Evolutionary conservation across 306 rosid genomes (phyloP), one percentile per base, ranked within the genome.

Genomic region (Crotalaria pallida): DNA sequence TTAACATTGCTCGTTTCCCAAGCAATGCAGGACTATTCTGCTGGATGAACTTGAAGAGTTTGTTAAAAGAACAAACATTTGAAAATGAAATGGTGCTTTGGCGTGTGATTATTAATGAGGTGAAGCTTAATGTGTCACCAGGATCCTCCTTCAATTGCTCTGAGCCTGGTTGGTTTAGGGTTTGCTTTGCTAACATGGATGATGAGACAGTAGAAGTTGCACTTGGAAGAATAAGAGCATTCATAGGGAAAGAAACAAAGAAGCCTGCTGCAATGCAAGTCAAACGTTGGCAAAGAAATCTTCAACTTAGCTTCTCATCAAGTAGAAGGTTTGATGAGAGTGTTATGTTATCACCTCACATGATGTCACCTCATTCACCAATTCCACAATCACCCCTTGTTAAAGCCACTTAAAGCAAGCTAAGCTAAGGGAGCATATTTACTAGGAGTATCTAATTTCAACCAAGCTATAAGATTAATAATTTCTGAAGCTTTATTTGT

Each of bases 91-190:
- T 94, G 85, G 73, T 18, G 55, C 76, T 91, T 0, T 94, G 99
- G 99, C 74, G 69, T 1, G 62, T 81, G 71, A 86, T 94, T 0
- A 80, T 94, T 19, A 57, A 86, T 3, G 85, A 94, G 10, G 97
- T 88, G 75, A 91, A 86, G 86, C 91, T 94, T 11, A 91, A 94
- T n/a, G 96, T 90, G 10, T 94, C 99, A 0, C 99, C 99, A 0
- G 97, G 99, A 0, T 91, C 96, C 0, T 94, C 99, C 5, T 94
- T 88, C 65, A 79, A 79, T 7, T 89, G 96, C 49, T 33, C 50
- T 0, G 99, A 94, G 56, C 95, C 96, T 0, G 99, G 99, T 44
- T 94, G 99, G 99, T 94, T 74, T 65, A 77, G 99, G 80, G 99
- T 90, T 71, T 94, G 99, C 78, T 88, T 91, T 10, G 97, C 99